Evolutionary conservation across 805 yeast species (phyloP), one percentile per base, ranked within the genome.

Genomic region (Zygosaccharomyces lentus): DNA sequence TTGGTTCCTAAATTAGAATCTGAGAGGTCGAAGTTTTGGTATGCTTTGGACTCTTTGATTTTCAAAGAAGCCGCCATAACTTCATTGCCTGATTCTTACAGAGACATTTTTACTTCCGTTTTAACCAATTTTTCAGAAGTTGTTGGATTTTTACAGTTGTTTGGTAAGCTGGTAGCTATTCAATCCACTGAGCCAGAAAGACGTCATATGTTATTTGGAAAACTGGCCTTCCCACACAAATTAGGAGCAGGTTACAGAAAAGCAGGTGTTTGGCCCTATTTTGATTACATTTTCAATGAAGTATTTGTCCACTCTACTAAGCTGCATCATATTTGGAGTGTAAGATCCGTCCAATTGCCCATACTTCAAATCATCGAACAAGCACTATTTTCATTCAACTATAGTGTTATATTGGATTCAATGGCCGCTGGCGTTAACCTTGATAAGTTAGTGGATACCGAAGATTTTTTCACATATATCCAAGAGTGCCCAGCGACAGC

Each of bases 251-350:
- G 71, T 0, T 76, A 80, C 51, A 74, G 95, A 55, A 76, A 72
- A 26, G 62, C 72, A 13, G 96, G 96, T 2, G 65, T 88, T 5
- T 79, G 89, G 78, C 88, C 93, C 2, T 91, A 90, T 56, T 62
- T 86, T 44, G 91, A 87, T 43, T 88, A 78, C 55, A 61, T 89
- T 10, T 58, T 85, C n/a, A 67, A 74, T 9, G 85, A 84, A 35
- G 78, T 89, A 0, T 78, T 89, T 52, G 76, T 74, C 6, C 75
- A 78, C 21, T 68, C 86, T 2, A 58, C 67, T 2, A 63, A 58
- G 37, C 53, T 68, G 23, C 38, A 46, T 3, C 61, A 61, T 25
- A 21, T 47, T 2, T 57, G 48, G 0, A 75, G 74, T 12, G 70
- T 66, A 41, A 48, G 64, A 8, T 61, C 71, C 1, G 54, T 90